A percentile compares a stretch with the other conserved stretches of the same genome.
These are phyloP conservation scores for Diaporthe helianthi DNA, from an alignment of 2,329 filamentous ascomycete species.

Conservation along the genomic window DNA sequence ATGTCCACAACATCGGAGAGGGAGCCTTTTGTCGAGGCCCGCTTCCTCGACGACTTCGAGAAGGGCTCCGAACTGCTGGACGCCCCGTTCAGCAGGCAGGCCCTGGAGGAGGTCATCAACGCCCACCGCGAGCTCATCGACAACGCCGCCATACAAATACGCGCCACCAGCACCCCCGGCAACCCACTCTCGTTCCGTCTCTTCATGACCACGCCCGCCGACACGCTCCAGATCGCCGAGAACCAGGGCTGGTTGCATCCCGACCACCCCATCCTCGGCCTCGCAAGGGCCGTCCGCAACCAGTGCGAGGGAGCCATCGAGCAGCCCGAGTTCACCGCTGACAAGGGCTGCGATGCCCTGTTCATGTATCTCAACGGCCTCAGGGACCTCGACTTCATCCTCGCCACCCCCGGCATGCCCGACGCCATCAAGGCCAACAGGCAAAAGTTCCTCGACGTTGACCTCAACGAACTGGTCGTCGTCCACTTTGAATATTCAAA, in stretches of 20 bases:
- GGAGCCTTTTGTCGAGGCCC: constrained; percentile 31
- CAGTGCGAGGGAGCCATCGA: constrained; percentile 28
- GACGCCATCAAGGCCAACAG: constrained; percentile 30
- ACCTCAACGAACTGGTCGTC: constrained; percentile 15
- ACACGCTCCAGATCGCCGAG: constrained; percentile 29
- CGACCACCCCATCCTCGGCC: constrained; percentile 22
- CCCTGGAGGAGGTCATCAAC: constrained; percentile 27
- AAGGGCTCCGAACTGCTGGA: constrained; percentile 22
- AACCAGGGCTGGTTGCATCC: constrained; percentile 24
- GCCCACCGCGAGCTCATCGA: constrained; percentile 31
- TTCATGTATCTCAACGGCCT: constrained; percentile 29
- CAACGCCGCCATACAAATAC: constrained; percentile 32
- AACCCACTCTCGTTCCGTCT: constrained; percentile 27
- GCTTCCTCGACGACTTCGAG: constrained; percentile 31
- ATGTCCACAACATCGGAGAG: constrained; percentile 34
- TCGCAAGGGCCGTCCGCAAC: constrained; percentile 2
- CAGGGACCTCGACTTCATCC: constrained; percentile 10
- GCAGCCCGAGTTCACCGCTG: constrained; percentile 30
- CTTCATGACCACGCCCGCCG: constrained; percentile 29
- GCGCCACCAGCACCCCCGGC: constrained; percentile 2
- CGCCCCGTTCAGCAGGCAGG: constrained; percentile 13
- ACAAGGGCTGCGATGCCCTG: constrained; percentile 27
- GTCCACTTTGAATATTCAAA: constrained; percentile 25
- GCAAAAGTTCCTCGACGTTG: constrained; percentile 14
- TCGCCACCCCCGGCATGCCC: constrained; percentile 25